Conservation (phyloP, 2,329 filamentous ascomycete species). For the Aspergillus udagawae region DNA sequence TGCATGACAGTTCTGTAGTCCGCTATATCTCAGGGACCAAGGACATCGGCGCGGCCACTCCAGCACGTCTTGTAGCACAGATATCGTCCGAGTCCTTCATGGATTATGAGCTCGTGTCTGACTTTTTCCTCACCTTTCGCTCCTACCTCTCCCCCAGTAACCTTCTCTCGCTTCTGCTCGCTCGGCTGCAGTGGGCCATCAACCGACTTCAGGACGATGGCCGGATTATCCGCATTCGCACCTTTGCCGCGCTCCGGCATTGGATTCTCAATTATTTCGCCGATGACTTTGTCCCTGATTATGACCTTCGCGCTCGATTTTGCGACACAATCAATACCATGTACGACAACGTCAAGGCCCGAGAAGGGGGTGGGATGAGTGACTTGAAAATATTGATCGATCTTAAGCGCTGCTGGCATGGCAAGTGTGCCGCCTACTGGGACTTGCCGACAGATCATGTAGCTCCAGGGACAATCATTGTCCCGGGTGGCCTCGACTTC, state of each 20-base stretch:
- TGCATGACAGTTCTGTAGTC: constrained; percentile 77
- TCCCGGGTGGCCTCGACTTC: constrained; percentile 68
- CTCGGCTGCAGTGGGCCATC: constrained; percentile 82
- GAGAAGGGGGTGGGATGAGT: constrained; percentile 52
- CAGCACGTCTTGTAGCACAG: constrained; percentile 85
- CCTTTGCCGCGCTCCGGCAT: constrained; percentile 90
- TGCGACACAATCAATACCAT: constrained; percentile 72
- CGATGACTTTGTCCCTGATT: constrained; percentile 83
- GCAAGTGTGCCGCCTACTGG: constrained; percentile 88
- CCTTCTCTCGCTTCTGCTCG: constrained; percentile 77
- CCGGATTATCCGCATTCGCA: constrained; percentile 89
- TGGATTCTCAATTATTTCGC: constrained; percentile 98
- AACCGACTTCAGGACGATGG: constrained; percentile 75
- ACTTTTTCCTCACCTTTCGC: constrained; percentile 95
- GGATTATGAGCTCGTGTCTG: constrained; percentile 93
- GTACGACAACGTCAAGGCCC: constrained; percentile 49
- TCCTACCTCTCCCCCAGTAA: constrained; percentile 75
- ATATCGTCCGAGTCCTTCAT: constrained; percentile 95
- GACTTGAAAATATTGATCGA: constrained; percentile 86
- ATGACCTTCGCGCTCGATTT: constrained; percentile 69
- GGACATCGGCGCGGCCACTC: constrained; percentile 83
- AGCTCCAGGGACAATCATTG: constrained; percentile 61
- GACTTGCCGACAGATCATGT: constrained; percentile 65
- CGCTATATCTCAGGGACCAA: constrained; percentile 69
- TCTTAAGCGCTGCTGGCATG: constrained; percentile 94